A percentile compares a stretch with the other conserved stretches of the same genome.
Evolutionary conservation across 2,329 filamentous ascomycete species (phyloP).

Genomic region (Calonectria leucothoes): DNA sequence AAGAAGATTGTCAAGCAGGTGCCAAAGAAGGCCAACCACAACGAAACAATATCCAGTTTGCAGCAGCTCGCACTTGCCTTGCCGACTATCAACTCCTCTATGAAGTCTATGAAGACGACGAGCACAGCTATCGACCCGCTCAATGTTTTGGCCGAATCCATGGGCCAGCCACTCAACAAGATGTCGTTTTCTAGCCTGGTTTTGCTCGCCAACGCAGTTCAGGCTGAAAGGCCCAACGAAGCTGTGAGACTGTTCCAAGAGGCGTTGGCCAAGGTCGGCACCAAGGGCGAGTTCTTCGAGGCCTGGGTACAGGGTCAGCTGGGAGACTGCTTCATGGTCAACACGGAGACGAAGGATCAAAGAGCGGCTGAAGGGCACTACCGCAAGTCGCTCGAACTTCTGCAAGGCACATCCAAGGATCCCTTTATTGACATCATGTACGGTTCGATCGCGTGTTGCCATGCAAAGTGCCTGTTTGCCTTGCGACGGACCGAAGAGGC

Average conservation of each 20-base stretch:
- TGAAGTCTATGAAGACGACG: neutral
- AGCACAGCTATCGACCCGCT: neutral
- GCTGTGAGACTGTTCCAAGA: neutral
- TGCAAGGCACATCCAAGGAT: neutral
- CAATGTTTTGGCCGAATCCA: neutral
- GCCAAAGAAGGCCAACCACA: neutral
- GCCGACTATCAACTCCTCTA: neutral
- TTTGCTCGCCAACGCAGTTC: neutral
- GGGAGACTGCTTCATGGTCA: neutral
- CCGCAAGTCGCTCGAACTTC: neutral
- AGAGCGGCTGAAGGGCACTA: neutral
- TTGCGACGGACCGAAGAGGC: neutral
- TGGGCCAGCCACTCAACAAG: neutral
- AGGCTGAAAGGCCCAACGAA: neutral
- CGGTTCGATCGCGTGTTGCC: neutral
- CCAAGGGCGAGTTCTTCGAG: neutral
- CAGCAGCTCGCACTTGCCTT: neutral
- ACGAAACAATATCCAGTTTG: neutral
- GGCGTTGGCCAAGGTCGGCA: neutral
- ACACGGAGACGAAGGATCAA: neutral
- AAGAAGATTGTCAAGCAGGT: neutral
- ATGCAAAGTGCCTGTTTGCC: neutral
- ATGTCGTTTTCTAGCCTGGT: neutral
- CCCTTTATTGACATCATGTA: neutral
- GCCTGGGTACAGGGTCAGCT: neutral